Conservation (phyloP, 345 rosid species). For the Eucalyptus sp. region DNA sequence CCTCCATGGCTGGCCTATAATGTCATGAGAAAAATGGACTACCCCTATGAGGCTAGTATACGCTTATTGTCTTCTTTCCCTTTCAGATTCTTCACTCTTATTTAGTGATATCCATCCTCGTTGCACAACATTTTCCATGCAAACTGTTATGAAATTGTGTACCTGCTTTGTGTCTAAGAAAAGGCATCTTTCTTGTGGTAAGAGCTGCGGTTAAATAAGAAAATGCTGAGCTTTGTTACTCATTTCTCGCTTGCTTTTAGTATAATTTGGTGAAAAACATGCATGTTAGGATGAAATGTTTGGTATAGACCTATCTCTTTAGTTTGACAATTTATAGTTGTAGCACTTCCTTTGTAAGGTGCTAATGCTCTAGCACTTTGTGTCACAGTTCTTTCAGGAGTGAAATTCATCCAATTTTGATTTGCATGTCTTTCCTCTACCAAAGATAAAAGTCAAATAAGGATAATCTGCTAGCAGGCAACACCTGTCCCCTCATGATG, state of each 20-base stretch:
- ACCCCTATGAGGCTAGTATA: conserved; percentile 75
- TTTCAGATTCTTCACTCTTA: neutral
- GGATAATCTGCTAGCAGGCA: neutral
- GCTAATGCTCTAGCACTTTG: neutral
- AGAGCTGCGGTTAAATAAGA: neutral
- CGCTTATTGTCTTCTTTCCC: neutral
- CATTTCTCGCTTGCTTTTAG: neutral
- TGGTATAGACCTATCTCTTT: neutral
- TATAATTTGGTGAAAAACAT: neutral
- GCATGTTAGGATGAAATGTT: neutral
- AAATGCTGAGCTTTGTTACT: neutral
- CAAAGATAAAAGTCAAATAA: neutral
- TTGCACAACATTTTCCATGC: neutral
- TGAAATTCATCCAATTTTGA: neutral
- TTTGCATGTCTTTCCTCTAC: neutral
- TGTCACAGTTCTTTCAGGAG: neutral
- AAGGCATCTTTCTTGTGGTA: neutral
- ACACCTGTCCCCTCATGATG: neutral
- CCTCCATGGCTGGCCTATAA: conserved; percentile 92
- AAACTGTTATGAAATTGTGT: neutral
- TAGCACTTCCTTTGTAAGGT: neutral
- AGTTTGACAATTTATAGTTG: neutral
- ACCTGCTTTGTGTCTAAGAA: neutral
- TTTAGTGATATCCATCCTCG: neutral
- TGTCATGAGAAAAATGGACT: conserved; percentile 78